A percentile compares a stretch with the other conserved stretches of the same genome.
Conservation (phyloP, 768 basidiomycete genomes). For the Boletus rex-veris region DNA sequence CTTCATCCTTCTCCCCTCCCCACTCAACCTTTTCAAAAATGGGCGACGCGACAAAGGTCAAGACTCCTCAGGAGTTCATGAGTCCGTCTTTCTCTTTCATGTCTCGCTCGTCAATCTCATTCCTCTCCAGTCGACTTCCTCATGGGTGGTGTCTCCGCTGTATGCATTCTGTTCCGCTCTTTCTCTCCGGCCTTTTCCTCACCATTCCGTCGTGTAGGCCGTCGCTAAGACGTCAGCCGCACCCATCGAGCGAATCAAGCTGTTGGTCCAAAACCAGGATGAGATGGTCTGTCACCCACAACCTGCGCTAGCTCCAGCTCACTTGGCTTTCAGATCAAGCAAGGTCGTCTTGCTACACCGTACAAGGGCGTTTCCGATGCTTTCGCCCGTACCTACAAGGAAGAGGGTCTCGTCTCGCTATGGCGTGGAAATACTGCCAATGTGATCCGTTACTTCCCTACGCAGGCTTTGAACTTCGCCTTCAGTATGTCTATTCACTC, state of each 20-base stretch:
- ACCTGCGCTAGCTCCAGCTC: constrained; percentile 1
- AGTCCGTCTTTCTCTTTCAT: constrained; percentile 37
- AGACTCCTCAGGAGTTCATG: constrained; percentile 89
- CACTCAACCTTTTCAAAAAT: constrained; percentile 59
- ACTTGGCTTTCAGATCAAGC: constrained; percentile 75
- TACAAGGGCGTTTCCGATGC: constrained; percentile 98
- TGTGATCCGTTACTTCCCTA: constrained; percentile 99
- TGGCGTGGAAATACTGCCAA: constrained; percentile 99
- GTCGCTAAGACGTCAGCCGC: constrained; percentile 99
- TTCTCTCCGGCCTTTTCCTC: constrained; percentile 8
- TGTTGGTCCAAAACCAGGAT: constrained; percentile 98
- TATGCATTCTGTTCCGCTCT: constrained; percentile 36
- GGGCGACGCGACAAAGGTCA: constrained; percentile 81
- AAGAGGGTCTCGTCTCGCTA: constrained; percentile 92
- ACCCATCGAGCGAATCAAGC: constrained; percentile 99
- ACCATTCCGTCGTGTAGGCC: constrained; percentile 52
- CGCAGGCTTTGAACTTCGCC: constrained; percentile 99
- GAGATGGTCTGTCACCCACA: constrained; percentile 75
- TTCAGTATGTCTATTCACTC: constrained; percentile 70
- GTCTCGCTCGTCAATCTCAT: constrained; percentile 9
- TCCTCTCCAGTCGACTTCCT: constrained; percentile 73
- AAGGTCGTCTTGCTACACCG: constrained; percentile 92
- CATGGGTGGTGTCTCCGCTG: constrained; percentile 95
- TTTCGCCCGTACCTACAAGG: constrained; percentile 85
- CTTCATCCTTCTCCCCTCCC: constrained; percentile 27